Conservation (phyloP, 78 protist genomes). For the Cavenderia fasciculata region DNA sequence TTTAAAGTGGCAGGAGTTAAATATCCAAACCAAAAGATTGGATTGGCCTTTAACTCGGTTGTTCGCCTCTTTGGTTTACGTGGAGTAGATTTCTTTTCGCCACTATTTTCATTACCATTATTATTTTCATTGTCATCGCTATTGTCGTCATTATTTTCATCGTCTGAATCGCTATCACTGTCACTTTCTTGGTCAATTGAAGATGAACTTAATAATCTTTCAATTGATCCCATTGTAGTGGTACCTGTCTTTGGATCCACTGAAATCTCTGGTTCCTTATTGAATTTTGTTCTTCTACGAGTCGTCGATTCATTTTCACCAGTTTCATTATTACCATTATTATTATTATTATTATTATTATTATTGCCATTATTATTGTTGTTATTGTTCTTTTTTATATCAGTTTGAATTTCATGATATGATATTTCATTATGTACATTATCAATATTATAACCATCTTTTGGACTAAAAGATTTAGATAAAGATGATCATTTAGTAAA, state of each 20-base stretch:
- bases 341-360: not conserved
- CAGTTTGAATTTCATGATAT: no score
- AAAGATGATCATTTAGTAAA: no score
- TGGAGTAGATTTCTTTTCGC: not conserved
- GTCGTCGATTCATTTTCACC: no score
- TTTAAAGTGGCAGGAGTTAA: slow-evolving; percentile 48
- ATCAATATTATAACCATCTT: no score
- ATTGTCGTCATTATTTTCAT: not conserved
- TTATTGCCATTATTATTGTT: not conserved
- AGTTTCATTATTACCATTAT: no score
- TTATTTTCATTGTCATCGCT: slow-evolving; percentile 3
- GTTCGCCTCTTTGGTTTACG: not conserved
- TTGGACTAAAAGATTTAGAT: no score
- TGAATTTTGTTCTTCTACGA: no score
- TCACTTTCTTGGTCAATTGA: not conserved
- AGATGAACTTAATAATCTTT: not conserved
- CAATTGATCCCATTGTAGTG: slow-evolving; percentile 12
- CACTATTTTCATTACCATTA: not conserved
- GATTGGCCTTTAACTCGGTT: slow-evolving; percentile 13
- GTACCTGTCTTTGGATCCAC: not conserved
- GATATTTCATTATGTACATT: no score
- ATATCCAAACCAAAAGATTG: slow-evolving; percentile 68
- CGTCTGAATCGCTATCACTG: not conserved
- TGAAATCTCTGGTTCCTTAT: no score
- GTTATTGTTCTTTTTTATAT: no score